Conservation (phyloP, 2,329 filamentous ascomycete species). For the Ophiosphaerella narmari region DNA sequence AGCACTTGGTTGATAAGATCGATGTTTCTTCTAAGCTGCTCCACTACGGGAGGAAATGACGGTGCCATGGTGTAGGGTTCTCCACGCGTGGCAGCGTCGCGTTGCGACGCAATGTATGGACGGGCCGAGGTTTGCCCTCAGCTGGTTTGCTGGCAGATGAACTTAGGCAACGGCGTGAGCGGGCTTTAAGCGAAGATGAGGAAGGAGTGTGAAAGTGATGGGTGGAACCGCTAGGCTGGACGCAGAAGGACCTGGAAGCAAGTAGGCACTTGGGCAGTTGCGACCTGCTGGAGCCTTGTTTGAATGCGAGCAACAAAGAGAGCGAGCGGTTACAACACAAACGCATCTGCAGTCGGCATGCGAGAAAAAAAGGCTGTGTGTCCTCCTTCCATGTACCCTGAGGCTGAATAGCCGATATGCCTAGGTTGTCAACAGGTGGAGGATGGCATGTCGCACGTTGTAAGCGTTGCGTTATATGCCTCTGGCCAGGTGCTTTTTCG, state of each 20-base stretch:
- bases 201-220: not conserved
- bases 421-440: too few species aligned
- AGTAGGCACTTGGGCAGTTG: not conserved
- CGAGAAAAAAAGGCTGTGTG: too few species aligned
- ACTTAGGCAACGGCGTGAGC: not conserved
- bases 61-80: too few species aligned
- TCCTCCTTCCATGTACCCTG: too few species aligned
- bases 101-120: too few species aligned
- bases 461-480: too few species aligned
- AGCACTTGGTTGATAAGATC: slow-evolving; percentile 4
- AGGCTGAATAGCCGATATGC: too few species aligned
- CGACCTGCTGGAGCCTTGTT: slow-evolving; percentile 1
- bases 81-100: too few species aligned
- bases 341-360: too few species aligned
- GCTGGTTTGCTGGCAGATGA: not conserved
- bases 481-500: too few species aligned
- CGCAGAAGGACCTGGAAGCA: not conserved
- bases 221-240: not conserved
- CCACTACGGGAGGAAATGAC: not conserved
- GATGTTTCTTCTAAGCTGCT: slow-evolving; percentile 2
- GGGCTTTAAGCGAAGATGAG: not conserved
- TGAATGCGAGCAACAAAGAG: not conserved
- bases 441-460: too few species aligned
- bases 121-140: too few species aligned
- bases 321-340: not conserved